These are phyloP conservation scores for Corynascus novoguineensis DNA, from an alignment of 495 filamentous ascomycete species.

Conservation along the genomic window DNA sequence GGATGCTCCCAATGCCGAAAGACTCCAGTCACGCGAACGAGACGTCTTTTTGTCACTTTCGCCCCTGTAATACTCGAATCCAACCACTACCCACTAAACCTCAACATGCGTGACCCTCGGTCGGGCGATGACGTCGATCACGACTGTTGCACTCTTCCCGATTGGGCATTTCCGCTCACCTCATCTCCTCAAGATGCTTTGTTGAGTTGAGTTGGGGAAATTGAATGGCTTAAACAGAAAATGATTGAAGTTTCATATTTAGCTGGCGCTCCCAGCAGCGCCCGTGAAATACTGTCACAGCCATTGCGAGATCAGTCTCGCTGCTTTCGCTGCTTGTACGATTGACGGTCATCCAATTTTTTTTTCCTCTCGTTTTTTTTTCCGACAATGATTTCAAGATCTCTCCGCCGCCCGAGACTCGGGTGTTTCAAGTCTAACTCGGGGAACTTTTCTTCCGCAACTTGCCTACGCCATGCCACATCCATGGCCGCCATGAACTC, in stretches of 20 bases:
- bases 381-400: neutral
- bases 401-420: neutral
- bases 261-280: no score
- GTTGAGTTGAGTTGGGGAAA: no score
- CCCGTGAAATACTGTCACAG: no score
- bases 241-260: no score
- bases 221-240: no score
- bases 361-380: neutral
- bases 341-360: no score
- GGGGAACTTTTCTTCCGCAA: neutral
- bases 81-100: neutral
- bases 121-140: neutral
- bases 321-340: no score
- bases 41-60: no score
- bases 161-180: conserved; percentile 1
- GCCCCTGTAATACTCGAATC: no score
- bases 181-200: neutral
- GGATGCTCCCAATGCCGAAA: no score
- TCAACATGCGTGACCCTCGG: neutral
- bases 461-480: neutral
- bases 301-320: no score
- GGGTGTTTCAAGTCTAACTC: neutral
- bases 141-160: neutral
- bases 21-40: no score
- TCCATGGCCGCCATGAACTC: conserved; percentile 22